Percentiles rank a stretch among this genome's conserved stretches.
phyloP scores from a whole-genome alignment of 2,329 filamentous ascomycete genomes.

The Scolecobasidium constrictum region DNA sequence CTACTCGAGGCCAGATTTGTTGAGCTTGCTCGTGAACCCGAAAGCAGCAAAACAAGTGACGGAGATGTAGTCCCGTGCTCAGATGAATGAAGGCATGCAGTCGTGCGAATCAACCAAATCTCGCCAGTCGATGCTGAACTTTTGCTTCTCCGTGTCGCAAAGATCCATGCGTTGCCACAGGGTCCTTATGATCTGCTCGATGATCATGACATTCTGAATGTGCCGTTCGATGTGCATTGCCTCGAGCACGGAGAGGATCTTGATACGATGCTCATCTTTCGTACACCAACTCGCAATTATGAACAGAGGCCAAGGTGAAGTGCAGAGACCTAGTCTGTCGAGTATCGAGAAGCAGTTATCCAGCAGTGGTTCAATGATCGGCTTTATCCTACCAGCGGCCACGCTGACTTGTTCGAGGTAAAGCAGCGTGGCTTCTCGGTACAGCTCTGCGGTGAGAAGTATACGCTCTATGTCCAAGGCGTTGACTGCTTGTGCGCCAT shows the following conservation, averaged over 20 bases:
- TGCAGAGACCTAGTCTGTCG: not conserved
- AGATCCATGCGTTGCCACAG: not conserved
- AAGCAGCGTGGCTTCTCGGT: not conserved
- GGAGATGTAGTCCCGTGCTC: constrained; percentile 8
- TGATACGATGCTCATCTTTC: not conserved
- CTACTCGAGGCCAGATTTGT: constrained; percentile 14
- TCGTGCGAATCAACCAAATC: not conserved
- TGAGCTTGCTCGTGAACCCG: constrained; percentile 14
- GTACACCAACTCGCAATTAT: not conserved
- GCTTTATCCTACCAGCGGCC: too few species aligned
- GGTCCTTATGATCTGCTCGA: not conserved
- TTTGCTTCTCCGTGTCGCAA: not conserved
- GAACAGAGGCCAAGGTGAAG: not conserved
- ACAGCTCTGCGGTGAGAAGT: not conserved
- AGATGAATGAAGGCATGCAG: constrained; percentile 1
- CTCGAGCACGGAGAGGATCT: not conserved
- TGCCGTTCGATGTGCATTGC: not conserved
- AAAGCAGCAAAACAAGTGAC: constrained; percentile 15
- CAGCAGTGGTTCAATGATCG: not conserved
- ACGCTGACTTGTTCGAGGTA: not conserved
- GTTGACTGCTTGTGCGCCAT: too few species aligned
- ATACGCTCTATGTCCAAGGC: not conserved
- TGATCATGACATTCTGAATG: not conserved
- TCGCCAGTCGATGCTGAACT: not conserved
- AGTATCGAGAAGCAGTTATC: not conserved